Base-by-base conservation (phyloP, 148 eudicot genomes). In the Heliosperma pusillum region DNA sequence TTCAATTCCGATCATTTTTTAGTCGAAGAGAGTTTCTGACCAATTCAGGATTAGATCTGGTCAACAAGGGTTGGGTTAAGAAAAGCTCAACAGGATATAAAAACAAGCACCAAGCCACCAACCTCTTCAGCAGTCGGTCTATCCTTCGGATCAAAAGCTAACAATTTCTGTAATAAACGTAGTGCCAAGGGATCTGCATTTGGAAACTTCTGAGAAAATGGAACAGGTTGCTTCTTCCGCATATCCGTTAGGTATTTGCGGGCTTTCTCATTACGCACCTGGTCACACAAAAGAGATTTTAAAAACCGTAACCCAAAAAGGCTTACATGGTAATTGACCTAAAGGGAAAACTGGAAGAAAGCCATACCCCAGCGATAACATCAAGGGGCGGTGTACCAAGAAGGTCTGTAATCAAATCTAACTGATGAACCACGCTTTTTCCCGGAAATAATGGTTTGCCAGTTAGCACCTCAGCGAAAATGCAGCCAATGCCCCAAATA, bases 401-500 rank as follows among this genome's bases (percentile, higher is more conserved):
- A 83, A 94, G 93, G 86, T 94, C 92, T n/a, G 97, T 94, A 67
- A 94, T 94, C 78, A 91, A 77, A 71, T 94, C 96, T 74, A 94
- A 82, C 82, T 94, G 98, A 83, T 91, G 98, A 59, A 89, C 97
- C 17, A 91, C 97, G 75, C 96, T 91, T 90, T 90, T 94, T 67
- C 97, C 96, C 47, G 97, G 98, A 81, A 94, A 94, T 69, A 94
- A 80, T 69, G 97, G 98, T 82, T 86, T 88, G 58, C 98, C 97
- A 0, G 86, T 88, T 78, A 94, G 78, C 16, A 94, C 95, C 84
- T 91, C 97, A 0, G 93, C 98, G 81, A 91, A 94, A 62, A 94
- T 94, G 87, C 98, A 94, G 72, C 98, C 98, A 69, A 91, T 84
- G 78, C 98, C 86, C 98, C 98, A 94, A 76, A 94, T 83, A 85